These are phyloP conservation scores for Penicillium frequentans DNA, from an alignment of 2,329 filamentous ascomycete species.

Conservation along the genomic window DNA sequence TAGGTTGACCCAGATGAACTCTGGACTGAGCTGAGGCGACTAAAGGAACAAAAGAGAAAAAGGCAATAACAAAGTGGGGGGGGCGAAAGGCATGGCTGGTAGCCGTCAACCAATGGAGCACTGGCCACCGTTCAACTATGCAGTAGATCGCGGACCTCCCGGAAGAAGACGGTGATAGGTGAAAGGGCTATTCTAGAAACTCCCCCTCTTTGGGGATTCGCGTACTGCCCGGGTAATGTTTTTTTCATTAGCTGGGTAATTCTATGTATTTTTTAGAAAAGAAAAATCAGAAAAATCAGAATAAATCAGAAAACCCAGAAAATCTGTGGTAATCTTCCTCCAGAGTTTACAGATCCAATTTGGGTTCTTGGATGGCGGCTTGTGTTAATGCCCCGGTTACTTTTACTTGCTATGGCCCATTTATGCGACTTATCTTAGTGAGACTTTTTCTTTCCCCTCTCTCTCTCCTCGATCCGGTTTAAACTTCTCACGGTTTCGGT, in stretches of 20 bases:
- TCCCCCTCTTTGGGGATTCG: conserved; percentile 2
- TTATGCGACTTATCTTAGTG: conserved; percentile 7
- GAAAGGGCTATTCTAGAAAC: conserved; percentile 1
- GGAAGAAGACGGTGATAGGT: conserved; percentile 7
- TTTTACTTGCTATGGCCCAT: conserved; percentile 13
- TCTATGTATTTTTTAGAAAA: not conserved
- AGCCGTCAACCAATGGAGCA: not conserved
- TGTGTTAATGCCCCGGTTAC: conserved; percentile 11
- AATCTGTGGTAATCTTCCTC: not conserved
- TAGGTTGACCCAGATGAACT: too few relatives aligned
- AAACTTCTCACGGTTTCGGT: conserved; percentile 6
- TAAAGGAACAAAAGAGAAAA: not conserved
- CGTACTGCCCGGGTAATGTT: conserved; percentile 4
- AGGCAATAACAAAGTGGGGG: not conserved
- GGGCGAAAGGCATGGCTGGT: conserved; percentile 2
- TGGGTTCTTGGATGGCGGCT: conserved; percentile 16
- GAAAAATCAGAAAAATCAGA: not conserved
- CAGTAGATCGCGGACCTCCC: conserved; percentile 9
- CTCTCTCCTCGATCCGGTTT: conserved; percentile 8
- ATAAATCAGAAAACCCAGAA: not conserved
- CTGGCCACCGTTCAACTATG: conserved; percentile 13
- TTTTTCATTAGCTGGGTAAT: conserved; percentile 6
- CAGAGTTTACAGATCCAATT: conserved; percentile 22
- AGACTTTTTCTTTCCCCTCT: conserved; percentile 3
- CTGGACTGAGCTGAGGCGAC: too few relatives aligned